Evolutionary conservation across 306 rosid species (phyloP).

Genomic region (Pueraria montana): DNA sequence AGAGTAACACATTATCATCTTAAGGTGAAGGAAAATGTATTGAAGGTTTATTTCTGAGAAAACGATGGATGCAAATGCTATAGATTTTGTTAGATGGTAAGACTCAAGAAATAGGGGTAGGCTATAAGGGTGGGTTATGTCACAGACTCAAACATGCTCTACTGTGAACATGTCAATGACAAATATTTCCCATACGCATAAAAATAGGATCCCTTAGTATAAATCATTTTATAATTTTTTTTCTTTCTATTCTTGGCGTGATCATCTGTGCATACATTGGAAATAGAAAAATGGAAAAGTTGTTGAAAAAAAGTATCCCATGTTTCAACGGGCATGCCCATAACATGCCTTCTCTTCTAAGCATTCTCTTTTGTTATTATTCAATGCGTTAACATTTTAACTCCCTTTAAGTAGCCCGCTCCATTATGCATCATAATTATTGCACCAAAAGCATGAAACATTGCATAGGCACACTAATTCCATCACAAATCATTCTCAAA

Average conservation of each 20-base stretch:
- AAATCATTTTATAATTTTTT: neutral
- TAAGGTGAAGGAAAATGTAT: neutral
- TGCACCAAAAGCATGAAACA: slow-evolving; percentile 40
- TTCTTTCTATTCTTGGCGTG: slow-evolving; percentile 19
- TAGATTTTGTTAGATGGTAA: neutral
- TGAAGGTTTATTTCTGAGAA: neutral
- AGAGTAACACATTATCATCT: neutral
- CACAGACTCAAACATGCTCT: neutral
- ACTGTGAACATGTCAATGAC: neutral
- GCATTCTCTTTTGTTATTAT: slow-evolving; percentile 25
- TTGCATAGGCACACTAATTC: slow-evolving; percentile 36
- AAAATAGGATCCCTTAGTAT: neutral
- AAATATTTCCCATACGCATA: neutral
- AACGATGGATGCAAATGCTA: neutral
- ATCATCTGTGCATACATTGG: neutral
- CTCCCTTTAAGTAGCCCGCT: slow-evolving; percentile 34
- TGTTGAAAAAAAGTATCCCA: slow-evolving; percentile 37
- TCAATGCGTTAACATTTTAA: slow-evolving; percentile 6
- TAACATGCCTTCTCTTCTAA: slow-evolving; percentile 44
- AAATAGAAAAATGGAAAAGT: slow-evolving; percentile 18
- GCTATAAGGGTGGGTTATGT: neutral
- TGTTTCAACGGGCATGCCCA: slow-evolving; percentile 28
- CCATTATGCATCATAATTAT: slow-evolving; percentile 40
- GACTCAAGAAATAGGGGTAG: neutral
- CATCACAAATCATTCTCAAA: slow-evolving; percentile 36